Evolutionary conservation across 2,329 filamentous ascomycete species (phyloP).

Genomic region (Botryotinia narcissicola): DNA sequence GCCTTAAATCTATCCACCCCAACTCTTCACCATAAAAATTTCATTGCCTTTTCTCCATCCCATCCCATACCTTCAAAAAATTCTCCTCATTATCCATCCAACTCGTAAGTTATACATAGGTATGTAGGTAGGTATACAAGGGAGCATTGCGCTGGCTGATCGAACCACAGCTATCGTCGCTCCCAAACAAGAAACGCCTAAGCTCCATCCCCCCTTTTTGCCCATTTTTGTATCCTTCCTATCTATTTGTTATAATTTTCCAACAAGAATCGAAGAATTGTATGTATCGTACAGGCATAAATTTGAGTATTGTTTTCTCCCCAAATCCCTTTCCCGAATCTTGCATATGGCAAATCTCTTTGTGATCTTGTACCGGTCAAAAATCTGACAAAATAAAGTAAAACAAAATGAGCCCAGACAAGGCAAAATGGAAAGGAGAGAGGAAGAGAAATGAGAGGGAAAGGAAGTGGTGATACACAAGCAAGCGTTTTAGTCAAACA

Average conservation of each 20-base stretch:
- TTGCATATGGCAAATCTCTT: background rate
- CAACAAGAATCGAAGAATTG: background rate
- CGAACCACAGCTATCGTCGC: background rate
- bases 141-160: background rate
- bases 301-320: background rate
- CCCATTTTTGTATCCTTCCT: constrained; percentile 6
- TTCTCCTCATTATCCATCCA: background rate
- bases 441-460: background rate
- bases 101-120: background rate
- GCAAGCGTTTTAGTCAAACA: background rate
- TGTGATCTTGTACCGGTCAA: background rate
- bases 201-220: background rate
- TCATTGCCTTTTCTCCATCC: background rate
- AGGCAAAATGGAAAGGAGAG: background rate
- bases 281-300: constrained; percentile 2
- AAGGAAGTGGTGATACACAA: constrained; percentile 13
- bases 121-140: background rate
- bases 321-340: background rate
- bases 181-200: background rate
- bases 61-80: background rate
- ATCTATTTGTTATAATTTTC: background rate
- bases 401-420: background rate
- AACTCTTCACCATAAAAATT: background rate
- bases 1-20: background rate
- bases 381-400: background rate